Base-by-base conservation (phyloP, 192 early-diverging fungal species). In the Jimgerdemannia flammicorona region DNA sequence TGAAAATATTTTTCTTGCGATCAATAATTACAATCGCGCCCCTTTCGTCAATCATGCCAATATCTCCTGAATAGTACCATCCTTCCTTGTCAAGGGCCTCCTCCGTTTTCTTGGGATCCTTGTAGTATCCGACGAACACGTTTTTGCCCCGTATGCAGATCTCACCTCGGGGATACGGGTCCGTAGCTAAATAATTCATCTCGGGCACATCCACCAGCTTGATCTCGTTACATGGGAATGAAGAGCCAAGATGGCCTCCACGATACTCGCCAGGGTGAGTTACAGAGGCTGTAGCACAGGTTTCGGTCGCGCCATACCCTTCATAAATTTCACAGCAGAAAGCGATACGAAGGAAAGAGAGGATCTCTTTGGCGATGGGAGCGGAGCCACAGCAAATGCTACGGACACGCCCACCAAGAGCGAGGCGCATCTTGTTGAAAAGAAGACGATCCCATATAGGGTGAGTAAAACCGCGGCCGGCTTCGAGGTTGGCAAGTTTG, bases 161-260 rank as follows among this genome's bases (percentile, higher is more conserved):
- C 78, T 98, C 96, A 66, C 97, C 97, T 42, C 93, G 90, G n/a
- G 95, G 92, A 59, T 79, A 81, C 6, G 95, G 95, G 77, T 98
- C 96, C 29, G 79, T 87, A 3, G 94, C 84, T 9, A 86, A 79
- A 78, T 98, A 98, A 69, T 90, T 85, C 86, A 99, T 92, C 20
- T 96, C 94, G 2, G 96, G 94, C 2, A 96, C 92, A 78, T 93
- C 93, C 0, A 94, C 88, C 69, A 99, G 84, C 85, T 98, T 99
- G 78, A 97, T 81, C 84, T 97, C 94, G 18, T 81, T 77, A 75
- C 86, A 89, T 11, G 87, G 84, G 49, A 90, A 79, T 4, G 93
- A 90, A 0, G 84, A 79, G 29, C 96, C 96, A 9, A 96, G 90
- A 73, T 95, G 91, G 9, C 95, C 95, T 2, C 91, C 84, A 65